Base-by-base conservation (phyloP, 208 protist genomes). In the Crithidia bombi region DNA sequence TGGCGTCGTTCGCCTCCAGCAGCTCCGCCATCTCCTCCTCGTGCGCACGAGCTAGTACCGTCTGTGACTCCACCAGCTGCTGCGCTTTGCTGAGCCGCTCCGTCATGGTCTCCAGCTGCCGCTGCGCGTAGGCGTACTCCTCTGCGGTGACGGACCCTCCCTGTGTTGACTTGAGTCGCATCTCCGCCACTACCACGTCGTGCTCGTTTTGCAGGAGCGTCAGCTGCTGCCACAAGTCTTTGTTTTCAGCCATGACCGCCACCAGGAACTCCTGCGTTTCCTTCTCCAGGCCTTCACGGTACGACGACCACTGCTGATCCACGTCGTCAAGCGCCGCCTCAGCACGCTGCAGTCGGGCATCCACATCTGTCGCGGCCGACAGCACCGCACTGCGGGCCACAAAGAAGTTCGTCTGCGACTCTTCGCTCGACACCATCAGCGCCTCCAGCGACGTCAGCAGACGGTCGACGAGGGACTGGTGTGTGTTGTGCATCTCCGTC, bases 141-240 rank as follows among this genome's bases (percentile, higher is more conserved):
- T 90, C 84, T 17, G 55, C 67, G 30, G 83, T 77, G 25, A 92
- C 80, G 26, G 58, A 19, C 50, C 85, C 78, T 7, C 69, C 76
- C 55, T 81, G 82, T 19, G 72, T 62, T 5, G 61, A 44, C 56
- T 73, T 35, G 5, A 82, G 66, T 35, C 36, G 47, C 47, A 86
- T 62, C 78, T 94, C 83, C 23, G 84, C 59, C 23, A 63, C 36
- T 0, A 73, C 61, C 26, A 80, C 36, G 54, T 87, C 82, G 70
- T 86, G 55, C 58, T 87, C 83, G 65, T 51, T 61, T 69, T 91
- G 85, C 63, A 92, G 68, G 46, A 78, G 39, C 33, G 80, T 77
- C 25, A 92, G 76, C 44, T 85, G 78, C 61, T 89, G 79, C 86
- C 83, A 91, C 15, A 91, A 73, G 58, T 86, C 86, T 52, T 86